These are phyloP conservation scores for Aspergillus indologenus DNA, from an alignment of 495 filamentous ascomycete species.

Conservation along the genomic window DNA sequence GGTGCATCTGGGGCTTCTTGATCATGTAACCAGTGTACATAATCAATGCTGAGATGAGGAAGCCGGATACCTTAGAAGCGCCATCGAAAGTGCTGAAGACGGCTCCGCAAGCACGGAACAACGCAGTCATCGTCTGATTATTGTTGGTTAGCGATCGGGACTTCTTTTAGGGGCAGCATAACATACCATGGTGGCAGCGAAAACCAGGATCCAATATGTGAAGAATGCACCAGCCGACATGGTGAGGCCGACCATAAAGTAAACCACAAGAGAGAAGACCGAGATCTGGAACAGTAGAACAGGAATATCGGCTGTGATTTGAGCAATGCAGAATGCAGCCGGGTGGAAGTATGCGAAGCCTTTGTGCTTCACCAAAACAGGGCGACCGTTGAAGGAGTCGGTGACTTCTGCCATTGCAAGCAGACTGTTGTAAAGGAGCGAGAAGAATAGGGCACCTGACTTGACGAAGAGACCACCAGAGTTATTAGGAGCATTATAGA, in stretches of 20 bases:
- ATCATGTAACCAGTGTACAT: constrained; percentile 64
- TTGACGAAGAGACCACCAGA: constrained; percentile 51
- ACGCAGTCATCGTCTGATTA: constrained; percentile 41
- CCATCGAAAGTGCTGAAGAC: constrained; percentile 50
- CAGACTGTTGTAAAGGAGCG: constrained; percentile 70
- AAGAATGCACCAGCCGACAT: constrained; percentile 51
- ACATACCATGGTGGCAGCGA: constrained; percentile 30
- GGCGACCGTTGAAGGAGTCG: constrained; percentile 64
- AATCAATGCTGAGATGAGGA: constrained; percentile 43
- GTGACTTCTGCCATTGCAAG: constrained; percentile 70
- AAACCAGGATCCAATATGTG: constrained; percentile 38
- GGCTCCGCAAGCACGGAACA: constrained; percentile 52
- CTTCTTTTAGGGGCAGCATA: background rate
- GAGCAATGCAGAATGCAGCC: constrained; percentile 66
- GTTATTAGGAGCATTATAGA: constrained; percentile 39
- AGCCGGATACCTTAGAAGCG: constrained; percentile 53
- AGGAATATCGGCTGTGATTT: constrained; percentile 68
- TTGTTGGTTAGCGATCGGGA: background rate
- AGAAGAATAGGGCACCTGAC: constrained; percentile 65
- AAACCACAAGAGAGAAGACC: constrained; percentile 66
- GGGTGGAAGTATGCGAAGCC: constrained; percentile 73
- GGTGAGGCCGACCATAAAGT: constrained; percentile 65
- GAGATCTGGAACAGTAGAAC: constrained; percentile 61
- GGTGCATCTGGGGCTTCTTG: constrained; percentile 61
- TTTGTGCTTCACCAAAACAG: constrained; percentile 73